A percentile compares a stretch with the other conserved stretches of the same genome.
Evolutionary conservation across 345 rosid species (phyloP).

Genomic region (Camelina laxa): DNA sequence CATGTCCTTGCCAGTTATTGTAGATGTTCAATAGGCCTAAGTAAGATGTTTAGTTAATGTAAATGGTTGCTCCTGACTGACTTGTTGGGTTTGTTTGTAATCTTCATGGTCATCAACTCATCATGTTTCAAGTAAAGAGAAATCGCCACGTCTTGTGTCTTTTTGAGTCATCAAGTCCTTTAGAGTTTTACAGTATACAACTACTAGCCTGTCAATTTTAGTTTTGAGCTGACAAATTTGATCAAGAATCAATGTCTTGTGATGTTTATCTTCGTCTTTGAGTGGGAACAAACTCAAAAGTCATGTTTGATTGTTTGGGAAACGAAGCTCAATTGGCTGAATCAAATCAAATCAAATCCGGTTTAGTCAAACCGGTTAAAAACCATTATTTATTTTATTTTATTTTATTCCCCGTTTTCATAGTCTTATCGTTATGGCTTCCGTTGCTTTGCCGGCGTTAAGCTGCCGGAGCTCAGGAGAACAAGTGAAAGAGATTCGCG

Average conservation of each 20-base stretch:
- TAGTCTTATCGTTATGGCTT: constrained; percentile 40
- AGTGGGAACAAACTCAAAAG: background rate
- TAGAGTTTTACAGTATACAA: too few relatives aligned
- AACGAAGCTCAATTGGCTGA: background rate
- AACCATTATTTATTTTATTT: background rate
- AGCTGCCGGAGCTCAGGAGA: constrained; percentile 44
- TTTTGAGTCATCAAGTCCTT: background rate
- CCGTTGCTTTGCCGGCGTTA: constrained; percentile 40
- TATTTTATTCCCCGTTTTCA: background rate
- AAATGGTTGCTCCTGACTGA: constrained; percentile 6
- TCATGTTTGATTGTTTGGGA: background rate
- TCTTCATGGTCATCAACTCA: background rate
- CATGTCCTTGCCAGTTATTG: constrained; percentile 6
- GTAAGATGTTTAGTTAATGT: background rate
- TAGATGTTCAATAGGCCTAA: constrained; percentile 14
- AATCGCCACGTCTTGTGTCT: background rate
- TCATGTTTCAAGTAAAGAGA: background rate
- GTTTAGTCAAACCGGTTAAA: background rate
- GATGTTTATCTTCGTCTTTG: background rate
- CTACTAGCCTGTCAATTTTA: background rate
- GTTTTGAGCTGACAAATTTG: background rate
- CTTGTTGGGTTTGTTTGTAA: background rate
- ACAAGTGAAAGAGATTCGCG: constrained; percentile 61
- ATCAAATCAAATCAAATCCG: background rate
- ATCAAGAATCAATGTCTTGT: background rate